Evolutionary conservation across 2,329 filamentous ascomycete species (phyloP).

Genomic region (Clonostachys rosea): DNA sequence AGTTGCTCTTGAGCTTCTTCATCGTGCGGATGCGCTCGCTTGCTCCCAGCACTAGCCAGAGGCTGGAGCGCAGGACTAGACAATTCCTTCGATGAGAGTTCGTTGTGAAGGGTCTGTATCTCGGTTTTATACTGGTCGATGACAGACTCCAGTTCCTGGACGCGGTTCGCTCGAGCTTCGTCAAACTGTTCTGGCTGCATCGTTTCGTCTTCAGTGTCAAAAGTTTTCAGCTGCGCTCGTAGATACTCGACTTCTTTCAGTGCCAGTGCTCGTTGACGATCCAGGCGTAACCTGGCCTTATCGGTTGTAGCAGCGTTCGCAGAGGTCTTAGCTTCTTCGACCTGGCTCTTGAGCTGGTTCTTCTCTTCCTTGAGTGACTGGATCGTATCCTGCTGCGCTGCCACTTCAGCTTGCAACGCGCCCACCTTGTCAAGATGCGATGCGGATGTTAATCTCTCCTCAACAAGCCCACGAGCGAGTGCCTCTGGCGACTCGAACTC

Average conservation of each 20-base stretch:
- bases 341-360: constrained; percentile 55
- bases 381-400: constrained; percentile 73
- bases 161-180: constrained; percentile 66
- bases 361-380: constrained; percentile 68
- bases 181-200: constrained; percentile 80
- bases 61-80: constrained; percentile 18
- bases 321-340: constrained; percentile 62
- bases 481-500: constrained; percentile 87
- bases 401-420: constrained; percentile 70
- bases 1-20: constrained; percentile 66
- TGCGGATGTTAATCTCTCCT: constrained; percentile 75
- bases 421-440: constrained; percentile 80
- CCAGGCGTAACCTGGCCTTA: constrained; percentile 69
- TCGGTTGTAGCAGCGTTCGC: constrained; percentile 47
- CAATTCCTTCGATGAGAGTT: constrained; percentile 52
- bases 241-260: constrained; percentile 93
- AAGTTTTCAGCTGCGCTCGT: constrained; percentile 83
- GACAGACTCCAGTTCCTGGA: constrained; percentile 78
- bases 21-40: constrained; percentile 60
- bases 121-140: constrained; percentile 84
- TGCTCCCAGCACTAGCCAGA: constrained; percentile 45
- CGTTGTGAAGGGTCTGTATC: constrained; percentile 66
- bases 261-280: constrained; percentile 80
- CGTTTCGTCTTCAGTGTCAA: constrained; percentile 83
- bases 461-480: constrained; percentile 77